phyloP scores from a whole-genome alignment of 352 stramenopile species.

The Globisporangium spinosum region DNA sequence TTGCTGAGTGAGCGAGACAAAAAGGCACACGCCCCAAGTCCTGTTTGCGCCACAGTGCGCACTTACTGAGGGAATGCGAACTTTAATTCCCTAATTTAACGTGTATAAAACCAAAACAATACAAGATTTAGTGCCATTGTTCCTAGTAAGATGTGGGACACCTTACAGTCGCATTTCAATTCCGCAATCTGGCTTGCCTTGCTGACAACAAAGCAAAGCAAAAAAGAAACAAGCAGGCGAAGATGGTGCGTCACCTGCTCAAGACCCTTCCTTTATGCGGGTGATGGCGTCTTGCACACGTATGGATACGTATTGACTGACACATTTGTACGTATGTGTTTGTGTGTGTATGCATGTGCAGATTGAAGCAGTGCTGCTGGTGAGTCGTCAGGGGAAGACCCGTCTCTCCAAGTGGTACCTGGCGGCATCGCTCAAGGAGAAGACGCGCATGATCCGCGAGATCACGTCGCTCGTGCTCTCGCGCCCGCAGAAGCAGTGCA shows the following conservation, averaged over 20 bases:
- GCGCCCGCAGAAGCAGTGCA: conserved; percentile 80
- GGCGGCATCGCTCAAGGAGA: conserved; percentile 71
- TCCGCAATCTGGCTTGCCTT: not conserved
- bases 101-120: not conserved
- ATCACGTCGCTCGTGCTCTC: conserved; percentile 87
- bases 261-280: not conserved
- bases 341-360: conserved; percentile 28
- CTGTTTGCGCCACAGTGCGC: not conserved
- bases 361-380: conserved; percentile 88
- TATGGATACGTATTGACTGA: not conserved
- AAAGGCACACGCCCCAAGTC: conserved; percentile 5
- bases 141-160: not conserved
- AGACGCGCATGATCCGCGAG: conserved; percentile 87
- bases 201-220: conserved; percentile 9
- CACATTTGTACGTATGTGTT: not conserved
- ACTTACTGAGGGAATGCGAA: not conserved
- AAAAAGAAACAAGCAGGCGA: not conserved
- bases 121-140: not conserved
- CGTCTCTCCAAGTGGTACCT: conserved; percentile 91
- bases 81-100: not conserved
- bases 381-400: conserved; percentile 91
- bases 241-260: not conserved
- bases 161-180: not conserved
- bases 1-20: not conserved
- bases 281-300: no score